Evolutionary conservation across 1,284 basidiomycete species (phyloP), one percentile per base, ranked within the genome.

Genomic region (Puccinia triticina): DNA sequence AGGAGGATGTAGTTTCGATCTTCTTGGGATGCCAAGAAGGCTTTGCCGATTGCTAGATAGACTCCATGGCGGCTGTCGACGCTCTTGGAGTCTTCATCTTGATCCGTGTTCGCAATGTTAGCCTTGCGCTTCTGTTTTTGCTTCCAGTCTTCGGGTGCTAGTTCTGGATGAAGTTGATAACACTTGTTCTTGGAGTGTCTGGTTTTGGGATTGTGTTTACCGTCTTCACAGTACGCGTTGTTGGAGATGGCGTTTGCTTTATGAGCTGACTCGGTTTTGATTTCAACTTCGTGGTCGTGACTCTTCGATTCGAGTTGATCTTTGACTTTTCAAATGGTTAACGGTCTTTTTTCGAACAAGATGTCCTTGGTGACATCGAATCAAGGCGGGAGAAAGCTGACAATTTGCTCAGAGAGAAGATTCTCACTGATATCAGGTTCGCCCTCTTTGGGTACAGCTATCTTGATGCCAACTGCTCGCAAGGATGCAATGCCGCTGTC

Each of bases 141-240:
- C n/a, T 59, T 59, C n/a, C 14, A n/a, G 10, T 7, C 8, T 2
- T 59, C 8, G 57, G 43, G 43, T 8, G 43, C 43, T 8, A 69
- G 66, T n/a, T 73, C 34, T n/a, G 53, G 53, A 32, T 76, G 55
- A 23, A 76, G 74, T 61, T 76, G 46, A 34, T 37, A 76, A 59
- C 74, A 76, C 14, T 34, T 23, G 23, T 12, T 55, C 43, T 55
- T 23, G 46, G 12, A 40, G 43, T 76, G 74, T 23, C 53, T 23
- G 29, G 53, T 29, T 23, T 11, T 21, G 16, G 74, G 74, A 76
- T 76, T 76, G 32, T 76, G 74, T 61, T 61, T 34, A 8, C 74
- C 74, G 23, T 46, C 40, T 1, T 10, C 8, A 29, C 74, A 76
- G n/a, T 18, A 59, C n/a, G n/a, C n/a, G 7, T 7, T 10, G 10